Evolutionary conservation across 345 rosid species (phyloP), one percentile per base, ranked within the genome.

Genomic region (Geranium rotundifolium): DNA sequence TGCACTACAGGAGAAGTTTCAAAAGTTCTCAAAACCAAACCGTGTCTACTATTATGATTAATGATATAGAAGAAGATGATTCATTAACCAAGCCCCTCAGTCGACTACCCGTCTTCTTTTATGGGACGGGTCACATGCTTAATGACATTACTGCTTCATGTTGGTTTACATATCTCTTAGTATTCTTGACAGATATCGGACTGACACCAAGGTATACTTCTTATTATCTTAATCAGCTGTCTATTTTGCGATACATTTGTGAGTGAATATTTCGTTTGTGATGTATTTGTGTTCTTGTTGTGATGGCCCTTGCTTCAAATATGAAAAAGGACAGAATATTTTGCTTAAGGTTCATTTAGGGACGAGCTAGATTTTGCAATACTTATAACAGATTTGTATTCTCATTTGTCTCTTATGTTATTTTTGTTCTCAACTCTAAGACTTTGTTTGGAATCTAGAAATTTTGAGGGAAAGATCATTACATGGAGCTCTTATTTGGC

Each of bases 91-190:
- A 79, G 63, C 91, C 89, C 23, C 75, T 85, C 65, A 88, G 89
- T 69, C 87, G 98, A 75, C 68, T 64, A 76, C 73, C 93, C 27
- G 87, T 92, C 19, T 78, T 87, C 63, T 92, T 27, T 66, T 92
- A 89, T 78, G 98, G 96, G 29, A 78, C 82, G 12, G 96, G 98
- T 1, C 98, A 92, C 69, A 87, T 92, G 96, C 95, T 92, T 29
- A 92, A 92, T 72, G 96, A 92, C 81, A 87, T 92, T 71, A 87
- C 98, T 66, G 81, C 98, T 74, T 81, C 98, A 23, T 89, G 96
- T 71, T 92, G 98, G 98, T 92, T 92, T 76, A 92, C 96, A 57
- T 92, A 92, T 71, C 93, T 92, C 63, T 80, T 92, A 62, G 56
- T 87, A 66, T 92, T 92, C 73, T 68, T 92, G 72, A 85, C 95